These are phyloP conservation scores for Vicia villosa DNA, from an alignment of 306 rosid species.

Conservation along the genomic window DNA sequence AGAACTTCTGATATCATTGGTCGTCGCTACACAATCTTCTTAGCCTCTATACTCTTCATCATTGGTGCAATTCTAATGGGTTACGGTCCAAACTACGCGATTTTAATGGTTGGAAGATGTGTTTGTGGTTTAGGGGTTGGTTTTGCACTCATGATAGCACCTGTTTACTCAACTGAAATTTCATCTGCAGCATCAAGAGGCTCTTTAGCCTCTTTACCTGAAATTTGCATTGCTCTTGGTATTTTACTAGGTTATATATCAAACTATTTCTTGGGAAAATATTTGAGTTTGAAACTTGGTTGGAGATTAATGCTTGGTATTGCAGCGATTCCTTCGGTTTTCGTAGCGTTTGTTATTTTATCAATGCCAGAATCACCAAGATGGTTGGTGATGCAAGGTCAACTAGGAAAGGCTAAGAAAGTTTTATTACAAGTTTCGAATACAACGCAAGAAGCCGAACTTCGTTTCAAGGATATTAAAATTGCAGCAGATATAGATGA, in stretches of 20 bases:
- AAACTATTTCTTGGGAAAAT: constrained; percentile 57
- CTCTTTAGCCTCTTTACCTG: constrained; percentile 67
- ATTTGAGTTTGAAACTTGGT: constrained; percentile 53
- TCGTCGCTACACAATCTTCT: constrained; percentile 72
- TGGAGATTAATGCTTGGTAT: constrained; percentile 90
- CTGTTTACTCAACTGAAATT: constrained; percentile 86
- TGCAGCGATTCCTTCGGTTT: constrained; percentile 70
- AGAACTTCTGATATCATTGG: constrained; percentile 79
- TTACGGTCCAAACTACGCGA: constrained; percentile 62
- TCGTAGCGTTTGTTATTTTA: constrained; percentile 50
- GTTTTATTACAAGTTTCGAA: constrained; percentile 48
- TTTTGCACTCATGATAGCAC: constrained; percentile 78
- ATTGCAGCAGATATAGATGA: constrained; percentile 55
- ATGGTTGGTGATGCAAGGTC: constrained; percentile 79
- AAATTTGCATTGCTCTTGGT: constrained; percentile 73
- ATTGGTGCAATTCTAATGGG: constrained; percentile 83
- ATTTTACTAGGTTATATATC: constrained; percentile 72
- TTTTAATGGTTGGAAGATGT: constrained; percentile 70
- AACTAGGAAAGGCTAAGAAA: constrained; percentile 50
- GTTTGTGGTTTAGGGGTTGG: constrained; percentile 82
- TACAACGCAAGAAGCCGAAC: constrained; percentile 54
- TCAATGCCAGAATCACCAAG: constrained; percentile 92
- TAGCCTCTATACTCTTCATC: constrained; percentile 63
- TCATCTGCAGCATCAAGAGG: constrained; percentile 70
- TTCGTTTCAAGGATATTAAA: constrained; percentile 64